phyloP scores from a whole-genome alignment of 1,284 basidiomycete genomes.

The Pyrrhoderma lamaoense region DNA sequence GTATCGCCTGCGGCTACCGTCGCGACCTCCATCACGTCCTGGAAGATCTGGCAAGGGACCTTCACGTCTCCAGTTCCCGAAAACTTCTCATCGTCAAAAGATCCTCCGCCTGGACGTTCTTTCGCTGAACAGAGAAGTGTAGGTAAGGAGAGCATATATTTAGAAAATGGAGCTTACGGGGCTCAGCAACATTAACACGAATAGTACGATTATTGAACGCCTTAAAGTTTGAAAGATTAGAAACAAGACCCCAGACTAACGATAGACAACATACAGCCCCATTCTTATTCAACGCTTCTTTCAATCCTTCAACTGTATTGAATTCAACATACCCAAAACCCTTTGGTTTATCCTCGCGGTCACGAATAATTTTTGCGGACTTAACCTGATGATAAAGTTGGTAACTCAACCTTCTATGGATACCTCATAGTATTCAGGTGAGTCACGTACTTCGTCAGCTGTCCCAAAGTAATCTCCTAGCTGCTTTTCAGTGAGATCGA shows the following conservation, averaged over 20 bases:
- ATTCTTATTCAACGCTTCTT: slow-evolving; percentile 66
- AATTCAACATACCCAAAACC: slow-evolving; percentile 99
- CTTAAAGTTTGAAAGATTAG: slow-evolving; percentile 30
- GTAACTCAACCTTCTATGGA: neutral
- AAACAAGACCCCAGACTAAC: slow-evolving; percentile 6
- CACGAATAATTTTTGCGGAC: slow-evolving; percentile 88
- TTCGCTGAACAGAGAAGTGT: slow-evolving; percentile 46
- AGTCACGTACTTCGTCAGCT: slow-evolving; percentile 45
- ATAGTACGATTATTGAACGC: slow-evolving; percentile 73
- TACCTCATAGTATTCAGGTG: slow-evolving; percentile 8
- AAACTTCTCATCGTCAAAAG: slow-evolving; percentile 67
- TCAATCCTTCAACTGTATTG: slow-evolving; percentile 72
- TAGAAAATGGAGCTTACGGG: slow-evolving; percentile 53
- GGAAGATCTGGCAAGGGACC: slow-evolving; percentile 68
- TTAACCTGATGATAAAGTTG: slow-evolving; percentile 46
- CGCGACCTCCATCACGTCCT: slow-evolving; percentile 7
- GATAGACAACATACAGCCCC: slow-evolving; percentile 45
- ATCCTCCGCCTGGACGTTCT: slow-evolving; percentile 42
- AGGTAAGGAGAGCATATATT: slow-evolving; percentile 3
- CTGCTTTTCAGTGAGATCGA: slow-evolving; percentile 84
- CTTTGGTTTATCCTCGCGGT: slow-evolving; percentile 87
- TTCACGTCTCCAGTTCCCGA: slow-evolving; percentile 81
- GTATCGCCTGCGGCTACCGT: slow-evolving; percentile 50
- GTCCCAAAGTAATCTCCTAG: slow-evolving; percentile 72
- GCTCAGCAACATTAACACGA: slow-evolving; percentile 92